phyloP scores from a whole-genome alignment of 2,329 filamentous ascomycete genomes.

The Alternaria brassicicola region DNA sequence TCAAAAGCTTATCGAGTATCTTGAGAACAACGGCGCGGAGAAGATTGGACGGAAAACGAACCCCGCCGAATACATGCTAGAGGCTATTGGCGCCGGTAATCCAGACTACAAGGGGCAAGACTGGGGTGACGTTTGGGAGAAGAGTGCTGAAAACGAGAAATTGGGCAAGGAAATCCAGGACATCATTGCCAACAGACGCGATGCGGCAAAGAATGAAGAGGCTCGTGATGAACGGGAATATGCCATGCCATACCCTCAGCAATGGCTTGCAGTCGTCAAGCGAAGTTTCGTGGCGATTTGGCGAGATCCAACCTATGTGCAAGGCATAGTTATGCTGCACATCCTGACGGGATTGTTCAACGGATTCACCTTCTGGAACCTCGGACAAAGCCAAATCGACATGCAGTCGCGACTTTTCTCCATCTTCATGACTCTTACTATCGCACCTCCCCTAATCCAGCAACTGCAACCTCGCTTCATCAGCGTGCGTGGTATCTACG shows the following conservation, averaged over 20 bases:
- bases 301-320: constrained; percentile 71
- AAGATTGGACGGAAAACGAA: constrained; percentile 51
- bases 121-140: constrained; percentile 55
- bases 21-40: constrained; percentile 59
- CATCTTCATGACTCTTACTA: constrained; percentile 77
- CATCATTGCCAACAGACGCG: constrained; percentile 44
- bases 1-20: constrained; percentile 55
- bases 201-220: constrained; percentile 42
- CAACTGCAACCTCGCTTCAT: constrained; percentile 77
- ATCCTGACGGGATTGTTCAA: constrained; percentile 58
- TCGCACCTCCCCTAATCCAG: constrained; percentile 75
- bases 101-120: constrained; percentile 53
- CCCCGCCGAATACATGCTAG: constrained; percentile 61
- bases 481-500: constrained; percentile 69
- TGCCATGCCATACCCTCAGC: constrained; percentile 52
- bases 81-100: constrained; percentile 53
- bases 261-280: constrained; percentile 51
- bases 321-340: constrained; percentile 56
- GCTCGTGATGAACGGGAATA: constrained; percentile 53
- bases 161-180: constrained; percentile 51
- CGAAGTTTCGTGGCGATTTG: constrained; percentile 65
- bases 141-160: constrained; percentile 48
- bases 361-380: constrained; percentile 57
- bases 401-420: constrained; percentile 71
- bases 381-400: constrained; percentile 50